Evolutionary conservation across 164 flowering plant species (phyloP).

Genomic region (Sedum album): DNA sequence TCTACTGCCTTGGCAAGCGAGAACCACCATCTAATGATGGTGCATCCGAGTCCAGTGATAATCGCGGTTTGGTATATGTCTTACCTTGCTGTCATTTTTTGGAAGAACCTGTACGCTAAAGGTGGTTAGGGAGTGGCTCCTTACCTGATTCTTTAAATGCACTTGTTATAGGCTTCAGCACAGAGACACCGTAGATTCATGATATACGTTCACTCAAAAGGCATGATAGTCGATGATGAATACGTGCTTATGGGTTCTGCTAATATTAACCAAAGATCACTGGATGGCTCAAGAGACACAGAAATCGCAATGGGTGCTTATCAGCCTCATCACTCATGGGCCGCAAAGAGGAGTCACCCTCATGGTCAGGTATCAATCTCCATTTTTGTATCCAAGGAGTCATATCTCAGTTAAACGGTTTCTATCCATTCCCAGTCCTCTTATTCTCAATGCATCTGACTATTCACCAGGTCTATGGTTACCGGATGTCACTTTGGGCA

Average conservation of each 20-base stretch:
- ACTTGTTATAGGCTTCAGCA: conserved; percentile 27
- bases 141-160: not conserved
- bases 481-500: conserved; percentile 77
- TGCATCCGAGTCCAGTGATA: conserved; percentile 25
- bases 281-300: conserved; percentile 78
- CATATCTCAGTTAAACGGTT: not conserved
- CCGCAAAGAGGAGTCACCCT: conserved; percentile 36
- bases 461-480: conserved; percentile 51
- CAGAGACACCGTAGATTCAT: conserved; percentile 50
- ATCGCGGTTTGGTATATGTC: conserved; percentile 26
- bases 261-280: conserved; percentile 70
- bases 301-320: conserved; percentile 86
- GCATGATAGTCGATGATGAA: conserved; percentile 79
- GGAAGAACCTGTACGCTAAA: too few species aligned
- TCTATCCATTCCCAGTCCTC: too few species aligned
- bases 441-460: not conserved
- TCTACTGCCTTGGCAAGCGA: conserved; percentile 61
- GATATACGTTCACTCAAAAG: conserved; percentile 81
- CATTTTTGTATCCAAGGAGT: not conserved
- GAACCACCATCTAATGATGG: conserved; percentile 24
- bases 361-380: conserved; percentile 51
- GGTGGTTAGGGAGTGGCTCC: not conserved
- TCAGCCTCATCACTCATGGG: conserved; percentile 65
- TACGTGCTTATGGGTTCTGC: conserved; percentile 74
- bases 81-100: not conserved